A percentile compares a stretch with the other conserved stretches of the same genome.
Conservation (phyloP, 2,329 filamentous ascomycete genomes). For the Lecanosticta acicola region DNA sequence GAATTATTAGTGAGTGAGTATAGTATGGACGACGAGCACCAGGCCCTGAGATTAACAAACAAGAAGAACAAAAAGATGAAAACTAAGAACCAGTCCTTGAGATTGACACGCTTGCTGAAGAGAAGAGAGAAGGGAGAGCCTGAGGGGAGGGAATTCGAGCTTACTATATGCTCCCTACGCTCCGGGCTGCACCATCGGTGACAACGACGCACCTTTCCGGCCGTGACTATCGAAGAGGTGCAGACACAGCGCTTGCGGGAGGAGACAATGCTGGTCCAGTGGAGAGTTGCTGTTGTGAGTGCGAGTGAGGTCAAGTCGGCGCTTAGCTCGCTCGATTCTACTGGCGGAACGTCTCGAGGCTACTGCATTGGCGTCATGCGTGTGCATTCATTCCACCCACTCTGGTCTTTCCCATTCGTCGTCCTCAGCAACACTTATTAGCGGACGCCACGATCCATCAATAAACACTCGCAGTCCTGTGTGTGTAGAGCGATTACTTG, state of each 20-base stretch:
- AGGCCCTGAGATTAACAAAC: constrained; percentile 43
- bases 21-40: constrained; percentile 36
- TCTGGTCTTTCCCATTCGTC: too few species aligned
- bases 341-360: neutral
- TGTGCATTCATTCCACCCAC: too few species aligned
- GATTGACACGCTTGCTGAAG: constrained; percentile 49
- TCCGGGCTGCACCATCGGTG: constrained; percentile 4
- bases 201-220: constrained; percentile 3
- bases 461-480: neutral
- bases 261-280: constrained; percentile 22
- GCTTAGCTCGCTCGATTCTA: neutral
- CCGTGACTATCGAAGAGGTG: constrained; percentile 25
- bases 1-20: constrained; percentile 26
- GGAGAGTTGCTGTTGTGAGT: constrained; percentile 2
- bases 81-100: constrained; percentile 46
- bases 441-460: constrained; percentile 7
- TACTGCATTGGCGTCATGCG: neutral
- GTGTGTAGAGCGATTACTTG: neutral
- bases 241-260: constrained; percentile 11
- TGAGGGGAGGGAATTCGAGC: constrained; percentile 9
- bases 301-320: neutral
- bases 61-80: constrained; percentile 33
- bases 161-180: constrained; percentile 10
- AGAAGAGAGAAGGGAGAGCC: constrained; percentile 28
- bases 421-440: neutral